A percentile compares a stretch with the other conserved stretches of the same genome.
These are phyloP conservation scores for Dryas octopetala DNA, from an alignment of 306 rosid species.

Conservation along the genomic window DNA sequence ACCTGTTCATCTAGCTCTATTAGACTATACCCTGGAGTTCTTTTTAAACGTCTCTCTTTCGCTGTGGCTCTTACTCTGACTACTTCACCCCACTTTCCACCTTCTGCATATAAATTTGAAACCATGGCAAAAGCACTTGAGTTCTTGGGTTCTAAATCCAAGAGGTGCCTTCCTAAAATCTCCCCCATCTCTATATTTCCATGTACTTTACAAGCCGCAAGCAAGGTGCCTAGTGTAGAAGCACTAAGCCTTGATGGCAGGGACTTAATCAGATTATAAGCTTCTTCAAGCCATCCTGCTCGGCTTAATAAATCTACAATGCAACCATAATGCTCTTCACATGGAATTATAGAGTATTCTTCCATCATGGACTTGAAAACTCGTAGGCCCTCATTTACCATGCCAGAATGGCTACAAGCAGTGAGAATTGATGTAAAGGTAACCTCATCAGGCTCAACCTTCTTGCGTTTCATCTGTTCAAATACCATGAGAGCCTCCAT, in stretches of 20 bases:
- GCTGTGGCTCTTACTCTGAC: conserved; percentile 31
- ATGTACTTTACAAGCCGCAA: conserved; percentile 52
- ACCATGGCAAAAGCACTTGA: conserved; percentile 36
- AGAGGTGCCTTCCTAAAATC: conserved; percentile 30
- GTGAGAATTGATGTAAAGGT: conserved; percentile 54
- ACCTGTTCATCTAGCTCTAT: conserved; percentile 28
- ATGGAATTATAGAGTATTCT: conserved; percentile 37
- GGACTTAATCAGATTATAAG: conserved; percentile 41
- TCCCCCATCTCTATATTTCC: conserved; percentile 42
- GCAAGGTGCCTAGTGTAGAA: conserved; percentile 45
- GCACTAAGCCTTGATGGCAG: conserved; percentile 30
- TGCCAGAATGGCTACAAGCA: conserved; percentile 58
- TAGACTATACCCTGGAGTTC: conserved; percentile 41
- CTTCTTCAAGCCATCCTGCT: conserved; percentile 47
- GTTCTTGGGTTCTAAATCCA: conserved; percentile 33
- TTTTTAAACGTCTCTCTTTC: conserved; percentile 31
- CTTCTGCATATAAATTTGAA: conserved; percentile 42
- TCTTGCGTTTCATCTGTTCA: conserved; percentile 38
- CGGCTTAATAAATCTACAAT: conserved; percentile 56
- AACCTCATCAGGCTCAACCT: conserved; percentile 40
- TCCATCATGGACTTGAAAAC: conserved; percentile 38
- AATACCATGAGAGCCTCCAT: conserved; percentile 40
- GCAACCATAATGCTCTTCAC: conserved; percentile 52
- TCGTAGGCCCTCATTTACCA: conserved; percentile 44
- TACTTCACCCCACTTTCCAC: conserved; percentile 53